Evolutionary conservation across 2,329 filamentous ascomycete species (phyloP), one percentile per base, ranked within the genome.

Genomic region (Gliomastix tumulicola): DNA sequence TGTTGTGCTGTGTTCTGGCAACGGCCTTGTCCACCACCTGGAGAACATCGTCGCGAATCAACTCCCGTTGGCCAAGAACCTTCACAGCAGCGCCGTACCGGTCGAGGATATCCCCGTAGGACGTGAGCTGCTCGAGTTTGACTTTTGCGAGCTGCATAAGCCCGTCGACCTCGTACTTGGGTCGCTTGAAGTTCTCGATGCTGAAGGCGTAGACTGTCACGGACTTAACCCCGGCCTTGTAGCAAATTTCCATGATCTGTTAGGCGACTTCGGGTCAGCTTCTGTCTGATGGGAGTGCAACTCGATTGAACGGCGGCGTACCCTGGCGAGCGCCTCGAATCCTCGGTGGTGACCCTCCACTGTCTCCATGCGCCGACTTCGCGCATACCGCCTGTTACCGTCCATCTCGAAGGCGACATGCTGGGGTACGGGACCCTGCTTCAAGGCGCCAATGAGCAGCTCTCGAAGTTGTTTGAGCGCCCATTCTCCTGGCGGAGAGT

Each of bases 341-440:
- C 92, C 92, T 49, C 94, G 68, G 56, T 95, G 89, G 58, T 98
- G 92, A 18, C 92, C 92, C 62, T 98, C 90, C 22, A 97, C 82
- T 0, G 89, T 95, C 67, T 98, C 92, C 57, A 98, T 95, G 45
- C 90, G 81, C 64, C 92, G 88, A 44, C 74, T 84, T 43, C 86
- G 76, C 12, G 92, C 92, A 66, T 94, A 98, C 32, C 92, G 83
- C 51, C 92, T 72, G 63, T 98, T 98, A 38, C 92, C 92, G 58
- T 98, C 92, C 92, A 98, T 98, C 49, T 96, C 90, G 55, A 98
- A 98, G n/a, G 92, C 92, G 42, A 98, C 79, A 76, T 98, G 92
- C 53, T 88, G 82, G 9, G 92, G 92, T 38, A 98, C 83, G 3
- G 88, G 88, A 0, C 92, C 92, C 62, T 96, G 90, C 54, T 82